A percentile compares a stretch with the other conserved stretches of the same genome.
Evolutionary conservation across 176 grass and related monocot genomes (phyloP).

Genomic region (Oryza punctata): DNA sequence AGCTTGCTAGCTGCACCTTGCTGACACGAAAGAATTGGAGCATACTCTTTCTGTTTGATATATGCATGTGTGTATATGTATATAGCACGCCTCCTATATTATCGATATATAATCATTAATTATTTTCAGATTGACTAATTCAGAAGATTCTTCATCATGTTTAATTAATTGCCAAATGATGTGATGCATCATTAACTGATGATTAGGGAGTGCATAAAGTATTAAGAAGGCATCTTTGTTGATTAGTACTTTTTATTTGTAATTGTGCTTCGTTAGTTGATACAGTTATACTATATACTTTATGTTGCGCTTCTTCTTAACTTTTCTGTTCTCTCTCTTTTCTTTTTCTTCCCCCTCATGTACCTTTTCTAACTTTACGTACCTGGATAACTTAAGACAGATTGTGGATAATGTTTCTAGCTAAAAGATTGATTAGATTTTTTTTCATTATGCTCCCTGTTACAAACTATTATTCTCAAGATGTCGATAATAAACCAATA

Average conservation of each 20-base stretch:
- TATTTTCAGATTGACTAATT: conserved; percentile 38
- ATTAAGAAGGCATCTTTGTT: conserved; percentile 44
- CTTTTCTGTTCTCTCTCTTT: conserved; percentile 26
- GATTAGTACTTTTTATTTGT: conserved; percentile 40
- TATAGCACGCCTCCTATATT: neutral
- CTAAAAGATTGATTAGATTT: conserved; percentile 34
- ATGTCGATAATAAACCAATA: neutral
- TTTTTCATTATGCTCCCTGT: neutral
- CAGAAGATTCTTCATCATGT: conserved; percentile 46
- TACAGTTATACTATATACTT: conserved; percentile 21
- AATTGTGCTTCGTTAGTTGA: conserved; percentile 39
- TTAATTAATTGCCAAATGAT: conserved; percentile 40
- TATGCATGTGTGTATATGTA: neutral
- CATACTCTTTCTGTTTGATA: neutral
- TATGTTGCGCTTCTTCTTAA: conserved; percentile 28
- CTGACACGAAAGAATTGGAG: neutral
- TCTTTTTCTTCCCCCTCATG: neutral
- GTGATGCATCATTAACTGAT: conserved; percentile 52
- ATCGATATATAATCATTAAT: conserved; percentile 31
- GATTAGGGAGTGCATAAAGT: conserved; percentile 51
- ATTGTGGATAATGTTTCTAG: conserved; percentile 2
- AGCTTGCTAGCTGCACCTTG: neutral
- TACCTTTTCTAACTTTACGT: conserved; percentile 11
- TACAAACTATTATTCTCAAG: neutral
- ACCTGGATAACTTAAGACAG: conserved; percentile 16